Conservation (phyloP, 1,139 yeast genomes). For the Candida gigantensis region DNA sequence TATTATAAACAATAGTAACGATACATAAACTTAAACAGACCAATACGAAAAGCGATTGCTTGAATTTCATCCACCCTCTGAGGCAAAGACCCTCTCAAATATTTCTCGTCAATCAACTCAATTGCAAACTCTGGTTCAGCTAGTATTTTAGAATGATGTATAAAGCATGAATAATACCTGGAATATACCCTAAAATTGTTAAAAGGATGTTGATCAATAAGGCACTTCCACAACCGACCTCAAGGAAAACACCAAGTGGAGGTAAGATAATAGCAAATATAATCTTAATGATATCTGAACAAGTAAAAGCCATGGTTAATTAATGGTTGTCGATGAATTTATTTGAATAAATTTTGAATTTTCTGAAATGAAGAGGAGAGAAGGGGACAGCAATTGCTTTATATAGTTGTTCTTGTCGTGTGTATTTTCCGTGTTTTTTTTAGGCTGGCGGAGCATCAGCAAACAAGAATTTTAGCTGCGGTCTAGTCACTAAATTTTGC, state of each 20-base stretch:
- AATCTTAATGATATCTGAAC: constrained; percentile 60
- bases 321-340: background rate
- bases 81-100: no score
- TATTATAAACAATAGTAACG: no score
- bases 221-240: constrained; percentile 60
- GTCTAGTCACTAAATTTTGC: no score
- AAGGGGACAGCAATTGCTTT: background rate
- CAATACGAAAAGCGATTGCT: no score
- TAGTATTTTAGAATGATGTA: constrained; percentile 43
- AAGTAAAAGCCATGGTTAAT: constrained; percentile 48
- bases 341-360: background rate
- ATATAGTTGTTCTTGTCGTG: background rate
- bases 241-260: constrained; percentile 74
- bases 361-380: background rate
- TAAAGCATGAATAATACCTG: constrained; percentile 67
- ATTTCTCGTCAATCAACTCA: no score
- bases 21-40: no score
- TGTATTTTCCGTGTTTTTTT: background rate
- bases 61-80: no score
- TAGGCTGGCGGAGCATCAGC: no score
- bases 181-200: constrained; percentile 63
- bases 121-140: no score
- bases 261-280: constrained; percentile 66
- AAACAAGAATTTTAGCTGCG: no score
- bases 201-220: constrained; percentile 60